A percentile compares a stretch with the other conserved stretches of the same genome.
phyloP scores from a whole-genome alignment of 164 flowering plant genomes.

The Amborella trichopoda region DNA sequence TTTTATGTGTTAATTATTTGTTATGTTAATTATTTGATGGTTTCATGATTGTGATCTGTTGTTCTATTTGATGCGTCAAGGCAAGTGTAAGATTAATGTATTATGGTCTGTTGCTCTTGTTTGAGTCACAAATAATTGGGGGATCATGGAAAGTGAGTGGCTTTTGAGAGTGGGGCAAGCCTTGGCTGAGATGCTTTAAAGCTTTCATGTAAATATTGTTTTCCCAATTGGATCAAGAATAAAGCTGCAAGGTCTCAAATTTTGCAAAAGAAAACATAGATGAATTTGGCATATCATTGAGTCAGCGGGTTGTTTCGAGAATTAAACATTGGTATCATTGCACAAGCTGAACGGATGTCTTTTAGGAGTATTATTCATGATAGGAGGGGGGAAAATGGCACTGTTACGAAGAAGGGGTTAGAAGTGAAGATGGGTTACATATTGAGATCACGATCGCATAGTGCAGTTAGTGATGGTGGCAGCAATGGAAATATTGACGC shows the following conservation, averaged over 20 bases:
- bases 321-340: no score
- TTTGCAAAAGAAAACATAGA: background rate
- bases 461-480: slow-evolving; percentile 45
- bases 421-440: slow-evolving; percentile 51
- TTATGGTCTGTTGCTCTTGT: no score
- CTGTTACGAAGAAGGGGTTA: slow-evolving; percentile 60
- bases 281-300: background rate
- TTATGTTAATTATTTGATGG: no score
- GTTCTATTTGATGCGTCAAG: no score
- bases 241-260: background rate
- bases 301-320: no score
- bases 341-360: no score
- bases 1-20: no score
- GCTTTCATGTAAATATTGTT: background rate
- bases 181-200: background rate
- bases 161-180: no score
- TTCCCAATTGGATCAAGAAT: background rate
- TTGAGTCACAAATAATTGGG: no score
- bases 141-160: no score
- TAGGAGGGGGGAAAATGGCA: slow-evolving; percentile 65
- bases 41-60: no score
- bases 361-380: slow-evolving; percentile 56
- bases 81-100: no score
- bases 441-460: slow-evolving; percentile 56
- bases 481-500: slow-evolving; percentile 12